Evolutionary conservation across 2,329 filamentous ascomycete species (phyloP).

Genomic region (Colletotrichum agaves): DNA sequence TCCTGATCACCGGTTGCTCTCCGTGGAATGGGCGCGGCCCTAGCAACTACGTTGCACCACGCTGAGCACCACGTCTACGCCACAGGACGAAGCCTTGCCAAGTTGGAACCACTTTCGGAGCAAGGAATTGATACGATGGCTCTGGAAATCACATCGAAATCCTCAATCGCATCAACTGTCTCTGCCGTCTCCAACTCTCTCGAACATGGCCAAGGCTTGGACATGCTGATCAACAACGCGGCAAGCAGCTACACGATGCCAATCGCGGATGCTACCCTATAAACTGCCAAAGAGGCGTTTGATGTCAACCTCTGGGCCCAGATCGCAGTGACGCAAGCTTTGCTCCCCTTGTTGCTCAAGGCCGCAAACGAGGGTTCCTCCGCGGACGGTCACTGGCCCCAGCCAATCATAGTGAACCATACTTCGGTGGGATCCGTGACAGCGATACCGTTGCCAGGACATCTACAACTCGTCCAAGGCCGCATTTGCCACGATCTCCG

Average conservation of each 20-base stretch:
- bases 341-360: slow-evolving; percentile 35
- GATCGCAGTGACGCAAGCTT: slow-evolving; percentile 44
- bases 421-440: slow-evolving; percentile 38
- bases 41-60: slow-evolving; percentile 39
- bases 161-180: slow-evolving; percentile 42
- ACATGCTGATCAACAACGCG: slow-evolving; percentile 48
- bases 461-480: slow-evolving; percentile 44
- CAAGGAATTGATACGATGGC: slow-evolving; percentile 41
- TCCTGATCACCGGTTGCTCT: slow-evolving; percentile 44
- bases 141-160: slow-evolving; percentile 46
- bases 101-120: slow-evolving; percentile 41
- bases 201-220: slow-evolving; percentile 30
- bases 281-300: slow-evolving; percentile 41
- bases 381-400: not conserved
- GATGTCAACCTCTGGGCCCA: slow-evolving; percentile 47
- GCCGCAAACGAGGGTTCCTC: not conserved
- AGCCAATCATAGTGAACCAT: slow-evolving; percentile 22
- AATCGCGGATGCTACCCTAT: slow-evolving; percentile 44
- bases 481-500: slow-evolving; percentile 39
- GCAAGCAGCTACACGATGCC: slow-evolving; percentile 44
- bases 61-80: slow-evolving; percentile 48
- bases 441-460: slow-evolving; percentile 18
- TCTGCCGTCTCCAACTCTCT: slow-evolving; percentile 17
- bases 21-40: slow-evolving; percentile 44
- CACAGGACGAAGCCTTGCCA: slow-evolving; percentile 44